These are phyloP conservation scores for Cryphonectria naterciae DNA, from an alignment of 2,329 filamentous ascomycete genomes.

Conservation along the genomic window DNA sequence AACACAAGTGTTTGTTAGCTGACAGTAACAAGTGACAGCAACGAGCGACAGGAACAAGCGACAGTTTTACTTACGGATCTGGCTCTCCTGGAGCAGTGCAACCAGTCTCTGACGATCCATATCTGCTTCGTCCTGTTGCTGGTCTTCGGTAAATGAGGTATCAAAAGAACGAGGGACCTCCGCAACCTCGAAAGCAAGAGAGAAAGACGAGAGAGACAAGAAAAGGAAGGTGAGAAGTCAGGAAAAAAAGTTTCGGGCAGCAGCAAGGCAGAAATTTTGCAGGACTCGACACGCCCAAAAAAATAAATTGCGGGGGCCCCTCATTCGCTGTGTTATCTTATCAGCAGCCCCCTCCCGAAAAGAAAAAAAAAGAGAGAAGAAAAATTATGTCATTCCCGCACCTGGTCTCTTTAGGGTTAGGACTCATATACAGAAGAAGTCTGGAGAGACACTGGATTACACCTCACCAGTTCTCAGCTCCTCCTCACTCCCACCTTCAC, in stretches of 20 bases:
- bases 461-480: background rate
- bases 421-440: slow-evolving; percentile 17
- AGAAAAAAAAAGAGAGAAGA: background rate
- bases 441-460: background rate
- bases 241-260: slow-evolving; percentile 3
- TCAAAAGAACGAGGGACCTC: slow-evolving; percentile 14
- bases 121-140: slow-evolving; percentile 29
- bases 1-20: slow-evolving; percentile 37
- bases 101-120: slow-evolving; percentile 87
- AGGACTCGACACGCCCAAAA: slow-evolving; percentile 5
- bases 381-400: background rate
- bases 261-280: slow-evolving; percentile 17
- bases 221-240: background rate
- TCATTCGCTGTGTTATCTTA: slow-evolving; percentile 34
- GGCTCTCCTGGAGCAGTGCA: slow-evolving; percentile 82
- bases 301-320: slow-evolving; percentile 20
- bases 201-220: slow-evolving; percentile 1
- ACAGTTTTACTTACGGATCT: slow-evolving; percentile 75
- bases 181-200: slow-evolving; percentile 2
- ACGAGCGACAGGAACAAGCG: too few species aligned
- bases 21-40: too few species aligned
- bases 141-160: slow-evolving; percentile 14
- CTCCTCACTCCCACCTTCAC: background rate
- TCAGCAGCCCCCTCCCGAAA: slow-evolving; percentile 45
- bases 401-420: background rate